Conservation (phyloP, 179 eudicot genomes). For the Silene noctiflora region DNA sequence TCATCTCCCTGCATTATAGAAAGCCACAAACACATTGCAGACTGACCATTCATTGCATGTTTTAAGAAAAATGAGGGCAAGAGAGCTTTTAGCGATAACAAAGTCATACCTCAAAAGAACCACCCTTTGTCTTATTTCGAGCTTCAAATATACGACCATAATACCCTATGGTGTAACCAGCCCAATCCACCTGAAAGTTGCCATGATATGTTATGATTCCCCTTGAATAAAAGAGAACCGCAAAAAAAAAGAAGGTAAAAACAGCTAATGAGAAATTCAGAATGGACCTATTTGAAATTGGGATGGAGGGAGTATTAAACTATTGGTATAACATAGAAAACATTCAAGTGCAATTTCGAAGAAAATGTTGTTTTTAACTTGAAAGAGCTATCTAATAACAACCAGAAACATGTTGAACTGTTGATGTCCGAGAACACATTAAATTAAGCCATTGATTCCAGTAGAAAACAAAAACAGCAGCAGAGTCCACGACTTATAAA, state of each 20-base stretch:
- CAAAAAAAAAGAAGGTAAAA: not conserved
- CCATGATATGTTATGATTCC: constrained; percentile 4
- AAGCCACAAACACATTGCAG: constrained; percentile 15
- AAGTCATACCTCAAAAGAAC: constrained; percentile 81
- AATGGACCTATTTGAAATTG: not conserved
- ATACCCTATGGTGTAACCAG: constrained; percentile 96
- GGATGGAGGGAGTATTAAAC: too few relatives aligned
- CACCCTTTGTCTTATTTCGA: constrained; percentile 96
- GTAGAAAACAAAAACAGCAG: not conserved
- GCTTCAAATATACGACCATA: constrained; percentile 99
- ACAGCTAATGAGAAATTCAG: constrained; percentile 2
- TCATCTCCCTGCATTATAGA: constrained; percentile 68
- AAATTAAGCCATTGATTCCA: not conserved
- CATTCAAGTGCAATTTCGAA: not conserved
- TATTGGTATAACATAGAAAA: not conserved
- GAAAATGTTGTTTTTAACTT: not conserved
- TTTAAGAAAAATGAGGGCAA: not conserved
- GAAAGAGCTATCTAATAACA: not conserved
- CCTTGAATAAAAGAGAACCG: not conserved
- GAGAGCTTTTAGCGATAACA: constrained; percentile 2
- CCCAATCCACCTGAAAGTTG: constrained; percentile 84
- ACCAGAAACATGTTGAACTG: not conserved
- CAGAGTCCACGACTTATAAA: not conserved
- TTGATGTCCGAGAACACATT: not conserved
- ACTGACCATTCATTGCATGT: not conserved